Base-by-base conservation (phyloP, 2,329 filamentous ascomycete genomes). In the Chaetomium globosum region DNA sequence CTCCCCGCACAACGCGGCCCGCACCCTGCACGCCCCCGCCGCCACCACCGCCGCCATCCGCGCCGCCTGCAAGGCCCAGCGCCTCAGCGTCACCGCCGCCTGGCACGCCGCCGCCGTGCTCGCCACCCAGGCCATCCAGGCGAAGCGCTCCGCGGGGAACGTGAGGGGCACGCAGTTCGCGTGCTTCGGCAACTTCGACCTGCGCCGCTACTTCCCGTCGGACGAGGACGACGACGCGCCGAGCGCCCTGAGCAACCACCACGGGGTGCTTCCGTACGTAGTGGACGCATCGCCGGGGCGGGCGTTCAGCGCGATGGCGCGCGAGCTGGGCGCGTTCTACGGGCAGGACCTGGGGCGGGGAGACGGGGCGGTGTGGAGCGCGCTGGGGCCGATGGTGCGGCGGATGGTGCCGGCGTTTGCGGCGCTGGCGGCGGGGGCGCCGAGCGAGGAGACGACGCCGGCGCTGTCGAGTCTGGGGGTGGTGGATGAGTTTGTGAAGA, bases 101-200 rank as follows among this genome's bases (percentile, higher is more conserved):
- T 48, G 43, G 43, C 43, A 48, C 43, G 43, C 43, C 43, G 43
- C 43, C 43, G n/a, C 43, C 19, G 43, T 21, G 43, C 43, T 48
- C 9, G 43, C 43, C 19, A 48, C 43, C 7, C 43, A 48, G 9
- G 7, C 43, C 7, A 48, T 48, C 7, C 43, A 48, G 19, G 43
- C 43, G 19, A 48, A 48, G 21, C 43, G 43, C 43, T 48, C 43
- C 43, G 6, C 43, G n/a, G n/a, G n/a, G n/a, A n/a, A n/a, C n/a
- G n/a, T n/a, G n/a, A 21, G 43, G 43, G 43, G 43, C 43, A 48
- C 43, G 43, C 43, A 48, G 43, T 48, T 48, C 43, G 43, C 43
- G 43, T 48, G 43, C 43, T 48, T 48, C 43, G 43, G 43, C 43
- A 48, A 48, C 43, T 48, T 48, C 43, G 43, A 48, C 43, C 43